Evolutionary conservation across 2,329 filamentous ascomycete genomes (phyloP), one percentile per base, ranked within the genome.

Genomic region (Fusarium begoniae): DNA sequence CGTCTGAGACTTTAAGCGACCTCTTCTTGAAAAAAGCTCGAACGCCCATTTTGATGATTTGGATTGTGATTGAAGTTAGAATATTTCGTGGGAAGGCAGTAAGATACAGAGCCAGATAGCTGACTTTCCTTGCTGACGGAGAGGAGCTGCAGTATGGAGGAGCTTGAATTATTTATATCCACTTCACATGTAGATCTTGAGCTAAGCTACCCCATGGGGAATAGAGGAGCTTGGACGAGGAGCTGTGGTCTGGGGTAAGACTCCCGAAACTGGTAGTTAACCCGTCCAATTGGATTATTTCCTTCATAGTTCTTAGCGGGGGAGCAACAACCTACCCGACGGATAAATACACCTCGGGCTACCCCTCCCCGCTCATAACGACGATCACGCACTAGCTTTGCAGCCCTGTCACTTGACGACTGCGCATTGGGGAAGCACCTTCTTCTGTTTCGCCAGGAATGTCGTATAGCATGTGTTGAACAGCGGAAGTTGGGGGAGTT

Each of bases 11-110:
- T 67, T 82, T 84, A 71, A 87, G 83, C 43, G 85, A 85, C 41
- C 85, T 83, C 53, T 80, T 80, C 78, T 82, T 83, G 77, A 86
- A 72, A 74, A 87, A 88, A 17, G 82, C 79, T 51, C 83, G 84
- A 76, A 83, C 76, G 22, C 82, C 82, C 87, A 88, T 87, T 48
- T 24, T 63, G 35, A 48, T 18, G 32, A 44, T 24, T 26, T 1
- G 2, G 35, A 28, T 4, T 28, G 13, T 41, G 20, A 3, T 10
- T 4, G 10, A 28, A 17, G 10, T 54, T 18, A 8, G 11, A n/a
- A 13, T 2, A 3, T 40, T 3, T 40, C 6, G 2, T 22, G 20
- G 6, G 2, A 18, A 40, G 24, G 14, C 8, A 28, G 17, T 14
- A 4, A 13, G 35, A 13, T 22, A 11, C 10, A 18, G 14, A n/a